phyloP scores from a whole-genome alignment of 208 protist genomes.

The Entamoeba dispar region DNA sequence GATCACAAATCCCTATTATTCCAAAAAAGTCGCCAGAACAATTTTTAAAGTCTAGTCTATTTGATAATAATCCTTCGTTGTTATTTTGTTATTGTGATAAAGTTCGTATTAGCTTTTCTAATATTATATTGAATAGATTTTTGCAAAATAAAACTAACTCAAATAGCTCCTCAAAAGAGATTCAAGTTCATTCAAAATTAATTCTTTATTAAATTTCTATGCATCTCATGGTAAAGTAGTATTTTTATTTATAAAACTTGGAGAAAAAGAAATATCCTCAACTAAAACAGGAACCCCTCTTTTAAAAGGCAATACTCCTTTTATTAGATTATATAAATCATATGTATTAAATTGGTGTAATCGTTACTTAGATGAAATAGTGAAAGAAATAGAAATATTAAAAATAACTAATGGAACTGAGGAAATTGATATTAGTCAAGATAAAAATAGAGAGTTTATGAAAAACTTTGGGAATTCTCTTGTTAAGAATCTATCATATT shows the following conservation, averaged over 20 bases:
- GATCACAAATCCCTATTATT: too few species aligned
- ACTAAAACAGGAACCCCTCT: neutral
- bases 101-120: too few species aligned
- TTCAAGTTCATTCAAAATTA: too few species aligned
- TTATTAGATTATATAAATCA: neutral
- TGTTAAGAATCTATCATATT: neutral
- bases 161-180: too few species aligned
- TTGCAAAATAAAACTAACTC: too few species aligned
- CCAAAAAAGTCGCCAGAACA: too few species aligned
- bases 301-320: neutral
- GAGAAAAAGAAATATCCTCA: neutral
- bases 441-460: neutral
- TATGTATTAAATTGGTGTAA: neutral
- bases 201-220: neutral
- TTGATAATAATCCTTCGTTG: too few species aligned
- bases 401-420: neutral
- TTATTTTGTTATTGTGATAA: too few species aligned
- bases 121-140: too few species aligned
- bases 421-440: neutral
- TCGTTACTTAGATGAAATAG: neutral
- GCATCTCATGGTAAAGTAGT: neutral
- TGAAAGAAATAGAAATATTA: too few species aligned
- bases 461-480: neutral
- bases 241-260: neutral
- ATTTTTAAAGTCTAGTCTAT: too few species aligned